Conservation (phyloP, 371 early-diverging fungal genomes). For the Funneliformis caledonium region DNA sequence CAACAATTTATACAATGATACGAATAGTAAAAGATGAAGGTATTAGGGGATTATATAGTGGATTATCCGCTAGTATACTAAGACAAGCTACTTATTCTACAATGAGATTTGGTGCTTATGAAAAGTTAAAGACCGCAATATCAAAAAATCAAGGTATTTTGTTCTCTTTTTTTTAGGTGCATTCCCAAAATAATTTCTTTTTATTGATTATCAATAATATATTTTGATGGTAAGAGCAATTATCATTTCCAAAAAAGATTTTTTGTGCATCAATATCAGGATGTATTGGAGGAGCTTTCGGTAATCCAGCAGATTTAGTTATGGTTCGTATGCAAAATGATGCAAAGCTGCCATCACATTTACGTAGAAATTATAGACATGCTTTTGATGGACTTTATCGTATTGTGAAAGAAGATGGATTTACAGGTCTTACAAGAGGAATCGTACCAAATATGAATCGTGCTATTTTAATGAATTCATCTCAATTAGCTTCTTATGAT, state of each 20-base stretch:
- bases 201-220: not conserved
- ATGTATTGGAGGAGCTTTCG: slow-evolving; percentile 77
- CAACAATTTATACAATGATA: slow-evolving; percentile 60
- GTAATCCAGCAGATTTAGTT: slow-evolving; percentile 85
- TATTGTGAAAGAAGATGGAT: slow-evolving; percentile 72
- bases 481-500: slow-evolving; percentile 79
- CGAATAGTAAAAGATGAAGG: slow-evolving; percentile 60
- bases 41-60: slow-evolving; percentile 64
- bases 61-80: slow-evolving; percentile 74
- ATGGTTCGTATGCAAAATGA: slow-evolving; percentile 88
- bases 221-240: slow-evolving; percentile 45
- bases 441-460: slow-evolving; percentile 76
- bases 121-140: slow-evolving; percentile 62
- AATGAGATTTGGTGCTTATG: slow-evolving; percentile 79
- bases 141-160: slow-evolving; percentile 57
- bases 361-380: slow-evolving; percentile 75
- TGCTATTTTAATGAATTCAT: slow-evolving; percentile 79
- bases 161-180: not conserved
- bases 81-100: slow-evolving; percentile 84
- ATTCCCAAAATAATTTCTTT: not conserved
- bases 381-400: slow-evolving; percentile 76
- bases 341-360: slow-evolving; percentile 67
- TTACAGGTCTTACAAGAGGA: slow-evolving; percentile 68
- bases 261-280: slow-evolving; percentile 74
- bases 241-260: slow-evolving; percentile 62